phyloP scores from a whole-genome alignment of 208 protist genomes.

The Leishmania gerbilli region DNA sequence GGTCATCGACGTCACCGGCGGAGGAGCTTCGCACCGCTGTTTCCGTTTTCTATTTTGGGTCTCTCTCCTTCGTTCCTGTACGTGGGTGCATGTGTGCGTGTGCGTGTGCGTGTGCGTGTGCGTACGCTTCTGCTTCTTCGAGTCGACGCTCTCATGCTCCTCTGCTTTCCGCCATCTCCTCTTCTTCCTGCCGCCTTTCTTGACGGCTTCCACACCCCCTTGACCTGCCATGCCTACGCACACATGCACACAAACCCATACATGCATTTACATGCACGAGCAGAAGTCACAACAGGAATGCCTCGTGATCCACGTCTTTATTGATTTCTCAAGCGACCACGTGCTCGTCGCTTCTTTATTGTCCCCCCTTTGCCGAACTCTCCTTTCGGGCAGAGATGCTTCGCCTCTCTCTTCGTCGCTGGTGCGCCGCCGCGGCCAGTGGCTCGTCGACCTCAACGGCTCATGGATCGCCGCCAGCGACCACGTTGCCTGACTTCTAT shows the following conservation, averaged over 20 bases:
- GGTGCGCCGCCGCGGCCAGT: conserved; percentile 13
- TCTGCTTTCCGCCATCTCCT: background rate
- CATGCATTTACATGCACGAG: background rate
- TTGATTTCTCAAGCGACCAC: background rate
- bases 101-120: background rate
- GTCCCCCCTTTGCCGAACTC: background rate
- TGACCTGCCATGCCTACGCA: background rate
- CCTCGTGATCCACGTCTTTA: background rate
- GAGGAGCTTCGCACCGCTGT: background rate
- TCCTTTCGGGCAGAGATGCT: conserved; percentile 10
- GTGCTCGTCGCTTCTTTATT: background rate
- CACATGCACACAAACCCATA: conserved; percentile 7
- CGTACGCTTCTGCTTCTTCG: background rate
- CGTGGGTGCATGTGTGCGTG: too few species aligned
- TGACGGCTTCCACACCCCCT: background rate
- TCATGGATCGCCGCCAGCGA: background rate
- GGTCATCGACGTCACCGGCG: background rate
- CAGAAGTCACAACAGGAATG: background rate
- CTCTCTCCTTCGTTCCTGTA: background rate
- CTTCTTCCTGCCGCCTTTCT: background rate
- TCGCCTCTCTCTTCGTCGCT: conserved; percentile 21
- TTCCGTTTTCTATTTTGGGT: background rate
- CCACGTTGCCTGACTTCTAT: conserved; percentile 56
- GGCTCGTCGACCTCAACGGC: conserved; percentile 4
- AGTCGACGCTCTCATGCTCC: background rate